Evolutionary conservation across 306 rosid genomes (phyloP), one percentile per base, ranked within the genome.

Genomic region (Prunus kanzakura): DNA sequence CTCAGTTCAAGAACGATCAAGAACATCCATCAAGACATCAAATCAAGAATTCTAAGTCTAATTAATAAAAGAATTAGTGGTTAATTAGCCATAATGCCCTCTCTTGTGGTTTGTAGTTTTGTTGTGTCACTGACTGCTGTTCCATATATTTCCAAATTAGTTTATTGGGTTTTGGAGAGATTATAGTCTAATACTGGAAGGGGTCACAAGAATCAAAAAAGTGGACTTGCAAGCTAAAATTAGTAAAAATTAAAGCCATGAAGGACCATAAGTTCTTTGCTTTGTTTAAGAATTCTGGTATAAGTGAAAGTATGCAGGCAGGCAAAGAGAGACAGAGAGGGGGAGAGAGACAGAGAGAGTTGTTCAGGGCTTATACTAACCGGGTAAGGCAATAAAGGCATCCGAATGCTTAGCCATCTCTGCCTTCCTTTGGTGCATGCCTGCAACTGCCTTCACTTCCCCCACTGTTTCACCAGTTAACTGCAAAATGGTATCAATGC

Each of bases 301-400:
- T 64, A 74, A 77, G 50, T 19, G 11, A 18, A n/a, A 35, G 46
- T 13, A 38, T 7, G 43, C 43, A 38, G 43, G 43, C 43, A 38
- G 43, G 43, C 9, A 38, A 38, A 38, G 32, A 23, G 64, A 22
- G 30, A 27, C 29, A 11, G 15, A 4, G 30, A 23, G 64, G 27
- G 22, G 9, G 19, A 52, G 47, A 35, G 30, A 72, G 50, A 30
- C 30, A 52, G 66, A 64, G 76, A 23, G 50, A 66, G 22, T 52
- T 58, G 73, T 71, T 69, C 56, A 77, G 77, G 66, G 81, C 73
- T 76, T 61, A 67, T 27, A 81, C 86, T 75, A 87, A 95, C 99
- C 99, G 82, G 99, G 99, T 82, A 95, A 87, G 83, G 97, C 99
- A 84, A 95, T 95, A 86, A 95, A 95, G 72, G 99, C 99, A 87